A percentile compares a stretch with the other conserved stretches of the same genome.
phyloP scores from a whole-genome alignment of 108 stramenopile genomes.

The Conticribra weissflogii region DNA sequence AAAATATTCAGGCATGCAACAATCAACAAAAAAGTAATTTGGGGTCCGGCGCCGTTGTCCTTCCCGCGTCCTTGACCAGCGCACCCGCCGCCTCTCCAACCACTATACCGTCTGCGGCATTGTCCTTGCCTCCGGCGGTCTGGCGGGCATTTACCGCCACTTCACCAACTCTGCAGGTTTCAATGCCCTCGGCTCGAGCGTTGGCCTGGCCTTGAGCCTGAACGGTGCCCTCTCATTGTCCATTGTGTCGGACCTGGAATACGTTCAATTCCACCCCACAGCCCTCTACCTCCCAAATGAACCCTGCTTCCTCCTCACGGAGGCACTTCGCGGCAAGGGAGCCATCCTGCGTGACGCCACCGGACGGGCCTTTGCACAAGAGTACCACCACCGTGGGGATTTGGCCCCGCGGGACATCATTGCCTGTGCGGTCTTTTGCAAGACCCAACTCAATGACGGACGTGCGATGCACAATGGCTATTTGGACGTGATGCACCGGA shows the following conservation, averaged over 20 bases:
- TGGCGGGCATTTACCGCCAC: conserved; percentile 92
- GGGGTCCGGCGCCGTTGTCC: too few relatives aligned
- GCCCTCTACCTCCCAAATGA: conserved; percentile 85
- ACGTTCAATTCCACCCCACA: conserved; percentile 97
- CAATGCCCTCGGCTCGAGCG: conserved; percentile 91
- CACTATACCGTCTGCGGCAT: conserved; percentile 68
- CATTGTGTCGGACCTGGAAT: conserved; percentile 86
- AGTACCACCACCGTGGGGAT: conserved; percentile 91
- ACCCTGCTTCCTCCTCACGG: conserved; percentile 89
- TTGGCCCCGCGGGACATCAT: conserved; percentile 95
- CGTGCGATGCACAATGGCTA: conserved; percentile 76
- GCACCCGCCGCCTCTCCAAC: conserved; percentile 8
- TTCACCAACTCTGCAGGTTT: conserved; percentile 92
- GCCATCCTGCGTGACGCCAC: conserved; percentile 79
- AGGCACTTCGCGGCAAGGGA: conserved; percentile 93
- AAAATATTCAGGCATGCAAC: too few relatives aligned
- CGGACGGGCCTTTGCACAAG: conserved; percentile 81
- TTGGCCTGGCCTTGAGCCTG: conserved; percentile 71
- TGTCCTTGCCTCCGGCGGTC: conserved; percentile 89
- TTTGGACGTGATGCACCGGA: conserved; percentile 90
- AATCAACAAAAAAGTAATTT: too few relatives aligned
- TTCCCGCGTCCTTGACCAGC: conserved; percentile 44
- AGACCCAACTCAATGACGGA: conserved; percentile 56
- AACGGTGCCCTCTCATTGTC: too few relatives aligned
- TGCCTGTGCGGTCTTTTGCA: conserved; percentile 86